Evolutionary conservation across 202 grass and related monocot species (phyloP).

Genomic region (Brachypodium distachyon): DNA sequence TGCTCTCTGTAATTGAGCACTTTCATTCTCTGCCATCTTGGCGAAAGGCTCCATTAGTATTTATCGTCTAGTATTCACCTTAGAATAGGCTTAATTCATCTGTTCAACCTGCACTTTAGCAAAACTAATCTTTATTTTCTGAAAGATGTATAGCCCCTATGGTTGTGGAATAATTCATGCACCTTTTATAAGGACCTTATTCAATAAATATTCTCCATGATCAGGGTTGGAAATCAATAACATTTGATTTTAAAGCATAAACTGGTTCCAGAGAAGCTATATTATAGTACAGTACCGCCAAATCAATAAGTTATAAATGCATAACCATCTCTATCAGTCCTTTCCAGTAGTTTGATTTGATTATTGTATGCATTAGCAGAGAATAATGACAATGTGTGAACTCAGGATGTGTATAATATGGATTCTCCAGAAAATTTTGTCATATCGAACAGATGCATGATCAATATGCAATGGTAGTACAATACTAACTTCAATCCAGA

Average conservation of each 20-base stretch:
- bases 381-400: not conserved
- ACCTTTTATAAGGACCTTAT: not conserved
- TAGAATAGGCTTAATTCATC: constrained; percentile 11
- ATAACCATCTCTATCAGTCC: not conserved
- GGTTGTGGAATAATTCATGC: not conserved
- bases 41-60: constrained; percentile 6
- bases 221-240: not conserved
- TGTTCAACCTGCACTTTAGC: not conserved
- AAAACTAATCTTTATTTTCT: constrained; percentile 1
- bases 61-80: constrained; percentile 14
- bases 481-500: not conserved
- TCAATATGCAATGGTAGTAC: not conserved
- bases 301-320: not conserved
- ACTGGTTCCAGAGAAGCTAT: not conserved
- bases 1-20: constrained; percentile 48
- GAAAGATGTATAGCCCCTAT: not conserved
- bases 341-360: not conserved
- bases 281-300: not conserved
- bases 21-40: constrained; percentile 58
- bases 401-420: not conserved
- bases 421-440: not conserved
- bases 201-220: not conserved
- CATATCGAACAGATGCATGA: not conserved
- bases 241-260: not conserved
- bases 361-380: not conserved